Percentiles rank a stretch among this genome's conserved stretches.
Conservation (phyloP, 352 stramenopile genomes). For the Hyaloperonospora brassicae region DNA sequence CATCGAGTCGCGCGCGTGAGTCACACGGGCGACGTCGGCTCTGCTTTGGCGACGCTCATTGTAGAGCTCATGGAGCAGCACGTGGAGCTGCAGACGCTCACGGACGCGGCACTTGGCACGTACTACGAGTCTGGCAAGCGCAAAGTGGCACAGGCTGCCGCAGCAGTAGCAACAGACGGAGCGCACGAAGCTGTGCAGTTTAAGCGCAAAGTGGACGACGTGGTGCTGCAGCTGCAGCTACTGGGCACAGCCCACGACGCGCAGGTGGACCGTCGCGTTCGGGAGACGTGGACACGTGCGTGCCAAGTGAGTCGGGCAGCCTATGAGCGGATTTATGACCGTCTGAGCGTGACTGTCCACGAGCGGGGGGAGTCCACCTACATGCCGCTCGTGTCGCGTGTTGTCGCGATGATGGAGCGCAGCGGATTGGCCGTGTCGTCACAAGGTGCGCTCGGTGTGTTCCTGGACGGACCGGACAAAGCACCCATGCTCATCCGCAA, state of each 20-base stretch:
- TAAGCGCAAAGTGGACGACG: conserved; percentile 54
- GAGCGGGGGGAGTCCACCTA: conserved; percentile 79
- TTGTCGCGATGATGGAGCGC: conserved; percentile 40
- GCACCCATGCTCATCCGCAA: conserved; percentile 80
- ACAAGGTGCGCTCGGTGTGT: conserved; percentile 61
- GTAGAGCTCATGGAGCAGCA: conserved; percentile 56
- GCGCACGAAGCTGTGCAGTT: conserved; percentile 16
- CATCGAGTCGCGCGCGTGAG: conserved; percentile 62
- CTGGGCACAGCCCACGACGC: conserved; percentile 21
- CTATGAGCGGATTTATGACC: conserved; percentile 57
- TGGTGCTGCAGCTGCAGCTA: conserved; percentile 65
- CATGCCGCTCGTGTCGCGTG: conserved; percentile 39
- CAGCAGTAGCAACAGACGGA: background rate
- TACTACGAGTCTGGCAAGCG: conserved; percentile 68
- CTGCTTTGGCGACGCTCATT: conserved; percentile 67
- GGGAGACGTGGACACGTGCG: conserved; percentile 45
- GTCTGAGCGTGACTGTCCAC: conserved; percentile 49
- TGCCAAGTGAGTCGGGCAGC: conserved; percentile 67
- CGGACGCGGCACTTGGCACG: conserved; percentile 50
- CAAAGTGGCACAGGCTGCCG: background rate
- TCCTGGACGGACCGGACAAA: conserved; percentile 60
- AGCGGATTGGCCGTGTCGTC: conserved; percentile 45
- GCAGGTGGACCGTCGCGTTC: conserved; percentile 33
- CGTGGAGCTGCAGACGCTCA: conserved; percentile 39
- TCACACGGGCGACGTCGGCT: conserved; percentile 72